Conservation (phyloP, 305 asterid genomes). For the Fraxinus angustifolia region DNA sequence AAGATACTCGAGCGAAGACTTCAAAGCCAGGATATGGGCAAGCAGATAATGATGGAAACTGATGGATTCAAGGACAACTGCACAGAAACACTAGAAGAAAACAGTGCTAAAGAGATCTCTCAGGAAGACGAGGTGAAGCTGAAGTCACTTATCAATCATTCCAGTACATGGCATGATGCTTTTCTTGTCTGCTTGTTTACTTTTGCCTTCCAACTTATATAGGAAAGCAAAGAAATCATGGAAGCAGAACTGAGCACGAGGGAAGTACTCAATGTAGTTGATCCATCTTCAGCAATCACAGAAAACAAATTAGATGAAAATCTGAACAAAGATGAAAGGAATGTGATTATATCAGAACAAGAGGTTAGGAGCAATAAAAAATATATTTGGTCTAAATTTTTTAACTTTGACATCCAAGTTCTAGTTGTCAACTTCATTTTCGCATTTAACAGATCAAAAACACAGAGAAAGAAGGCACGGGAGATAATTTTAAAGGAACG, state of each 20-base stretch:
- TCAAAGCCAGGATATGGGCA: not conserved
- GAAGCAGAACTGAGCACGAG: not conserved
- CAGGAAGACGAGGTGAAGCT: not conserved
- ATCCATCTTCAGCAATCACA: not conserved
- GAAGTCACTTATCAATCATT: not conserved
- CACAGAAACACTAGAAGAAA: not conserved
- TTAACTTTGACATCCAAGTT: not conserved
- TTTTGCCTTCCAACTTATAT: not conserved
- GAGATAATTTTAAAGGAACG: not conserved
- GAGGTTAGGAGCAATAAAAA: not conserved
- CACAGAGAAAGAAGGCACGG: not conserved
- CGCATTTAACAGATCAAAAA: slow-evolving; percentile 3
- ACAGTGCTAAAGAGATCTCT: not conserved
- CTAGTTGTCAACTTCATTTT: not conserved
- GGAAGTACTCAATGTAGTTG: not conserved
- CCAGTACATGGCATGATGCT: not conserved
- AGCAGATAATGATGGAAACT: not conserved
- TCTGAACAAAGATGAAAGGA: not conserved
- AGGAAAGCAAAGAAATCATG: not conserved
- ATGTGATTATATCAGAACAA: not conserved
- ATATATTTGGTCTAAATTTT: not conserved
- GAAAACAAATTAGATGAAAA: not conserved
- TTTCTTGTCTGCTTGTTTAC: not conserved
- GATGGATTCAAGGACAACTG: not conserved
- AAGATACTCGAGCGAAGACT: not conserved